These are phyloP conservation scores for Haberlea rhodopensis DNA, from an alignment of 257 asterid genomes.

Conservation along the genomic window DNA sequence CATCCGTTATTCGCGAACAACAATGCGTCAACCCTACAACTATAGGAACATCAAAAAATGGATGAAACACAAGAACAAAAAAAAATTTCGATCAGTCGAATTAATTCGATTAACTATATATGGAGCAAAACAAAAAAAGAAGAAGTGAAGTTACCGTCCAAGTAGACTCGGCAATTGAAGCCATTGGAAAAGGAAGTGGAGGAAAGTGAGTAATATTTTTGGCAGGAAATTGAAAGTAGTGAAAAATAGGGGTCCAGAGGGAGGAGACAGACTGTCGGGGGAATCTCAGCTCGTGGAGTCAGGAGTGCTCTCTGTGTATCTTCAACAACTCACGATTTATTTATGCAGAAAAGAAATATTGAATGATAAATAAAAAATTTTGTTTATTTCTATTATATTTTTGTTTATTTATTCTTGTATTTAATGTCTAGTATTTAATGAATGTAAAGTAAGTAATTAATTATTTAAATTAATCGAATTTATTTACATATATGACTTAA, in stretches of 20 bases:
- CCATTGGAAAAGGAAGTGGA: slow-evolving; percentile 32
- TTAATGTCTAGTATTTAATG: no score
- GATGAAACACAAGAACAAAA: no score
- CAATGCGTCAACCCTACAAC: neutral
- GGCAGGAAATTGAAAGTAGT: no score
- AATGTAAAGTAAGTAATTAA: no score
- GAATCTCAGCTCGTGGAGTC: slow-evolving; percentile 37
- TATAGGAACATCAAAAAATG: neutral
- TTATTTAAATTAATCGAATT: no score
- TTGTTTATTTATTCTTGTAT: no score
- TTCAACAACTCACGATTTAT: neutral
- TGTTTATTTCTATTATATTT: no score
- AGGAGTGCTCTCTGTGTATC: slow-evolving; percentile 15
- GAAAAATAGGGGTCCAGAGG: slow-evolving; percentile 5
- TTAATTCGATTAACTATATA: neutral
- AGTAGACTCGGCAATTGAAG: slow-evolving; percentile 39
- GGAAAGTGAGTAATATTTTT: neutral
- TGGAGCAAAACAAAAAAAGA: neutral
- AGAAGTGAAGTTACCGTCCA: slow-evolving; percentile 39
- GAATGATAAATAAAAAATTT: no score
- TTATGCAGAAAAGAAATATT: no score
- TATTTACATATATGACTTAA: no score
- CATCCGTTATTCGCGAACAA: neutral
- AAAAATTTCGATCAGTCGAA: neutral
- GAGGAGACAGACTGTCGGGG: slow-evolving; percentile 38